These are phyloP conservation scores for Haematococcus lacustris DNA, from an alignment of 139 green algal genomes.

Conservation along the genomic window DNA sequence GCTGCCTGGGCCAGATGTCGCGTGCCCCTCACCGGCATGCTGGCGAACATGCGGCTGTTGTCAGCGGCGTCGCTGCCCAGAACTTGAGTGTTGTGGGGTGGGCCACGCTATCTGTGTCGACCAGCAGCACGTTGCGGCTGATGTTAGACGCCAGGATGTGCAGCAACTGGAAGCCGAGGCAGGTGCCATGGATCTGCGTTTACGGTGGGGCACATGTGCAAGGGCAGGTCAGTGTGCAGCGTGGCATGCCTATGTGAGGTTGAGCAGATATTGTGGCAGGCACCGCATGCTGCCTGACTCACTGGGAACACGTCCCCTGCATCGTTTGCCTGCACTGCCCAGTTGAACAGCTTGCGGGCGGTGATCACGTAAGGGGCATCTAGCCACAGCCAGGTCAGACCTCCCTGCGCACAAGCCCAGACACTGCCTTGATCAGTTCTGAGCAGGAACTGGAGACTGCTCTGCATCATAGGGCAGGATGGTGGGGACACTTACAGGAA, in stretches of 20 bases:
- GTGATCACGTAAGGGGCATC: constrained; percentile 74
- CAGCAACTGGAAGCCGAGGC: constrained; percentile 79
- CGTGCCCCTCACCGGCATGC: constrained; percentile 32
- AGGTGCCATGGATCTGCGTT: constrained; percentile 56
- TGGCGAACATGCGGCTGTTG: constrained; percentile 33
- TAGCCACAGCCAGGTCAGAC: constrained; percentile 74
- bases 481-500: constrained; percentile 41
- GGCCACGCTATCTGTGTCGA: constrained; percentile 61
- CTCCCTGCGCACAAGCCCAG: constrained; percentile 35
- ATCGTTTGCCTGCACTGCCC: constrained; percentile 66
- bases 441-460: background rate
- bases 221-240: no score
- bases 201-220: no score
- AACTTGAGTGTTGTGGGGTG: constrained; percentile 58
- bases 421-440: background rate
- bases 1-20: no score
- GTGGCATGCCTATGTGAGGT: no score
- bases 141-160: constrained; percentile 75
- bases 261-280: no score
- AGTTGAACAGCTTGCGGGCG: constrained; percentile 74
- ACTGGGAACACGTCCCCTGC: constrained; percentile 65
- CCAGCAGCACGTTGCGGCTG: constrained; percentile 63
- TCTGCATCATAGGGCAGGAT: background rate
- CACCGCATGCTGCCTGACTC: background rate
- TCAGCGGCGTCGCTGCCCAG: constrained; percentile 9